phyloP scores from a whole-genome alignment of 108 stramenopile species.

The Nitzschia sp. region DNA sequence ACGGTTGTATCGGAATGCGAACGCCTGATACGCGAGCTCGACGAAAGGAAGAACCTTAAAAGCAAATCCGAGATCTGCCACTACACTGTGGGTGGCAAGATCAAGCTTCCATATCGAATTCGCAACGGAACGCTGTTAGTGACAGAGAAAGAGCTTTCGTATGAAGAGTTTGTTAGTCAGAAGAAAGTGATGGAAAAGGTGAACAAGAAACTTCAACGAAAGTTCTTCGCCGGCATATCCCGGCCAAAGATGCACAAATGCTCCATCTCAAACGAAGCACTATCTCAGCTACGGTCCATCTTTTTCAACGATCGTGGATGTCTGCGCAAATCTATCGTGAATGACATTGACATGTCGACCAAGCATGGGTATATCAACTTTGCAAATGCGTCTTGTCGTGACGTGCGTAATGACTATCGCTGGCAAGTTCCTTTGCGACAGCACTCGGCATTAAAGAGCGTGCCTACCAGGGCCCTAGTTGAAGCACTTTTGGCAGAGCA shows the following conservation, averaged over 20 bases:
- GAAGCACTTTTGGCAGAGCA: slow-evolving; percentile 15
- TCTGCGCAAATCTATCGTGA: slow-evolving; percentile 8
- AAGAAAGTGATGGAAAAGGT: slow-evolving; percentile 15
- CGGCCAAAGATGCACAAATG: slow-evolving; percentile 8
- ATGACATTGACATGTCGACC: slow-evolving; percentile 20
- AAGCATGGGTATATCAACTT: slow-evolving; percentile 37
- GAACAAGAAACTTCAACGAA: slow-evolving; percentile 20
- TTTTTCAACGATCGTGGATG: slow-evolving; percentile 35
- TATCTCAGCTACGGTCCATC: slow-evolving; percentile 17
- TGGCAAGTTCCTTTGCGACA: slow-evolving; percentile 36
- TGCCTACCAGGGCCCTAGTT: slow-evolving; percentile 12
- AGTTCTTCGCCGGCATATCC: slow-evolving; percentile 13
- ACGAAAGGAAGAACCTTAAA: not conserved
- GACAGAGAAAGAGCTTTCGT: slow-evolving; percentile 15
- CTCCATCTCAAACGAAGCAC: not conserved
- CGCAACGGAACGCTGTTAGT: slow-evolving; percentile 7
- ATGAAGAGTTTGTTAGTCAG: slow-evolving; percentile 17
- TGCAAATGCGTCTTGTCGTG: slow-evolving; percentile 7
- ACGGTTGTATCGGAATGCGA: not conserved
- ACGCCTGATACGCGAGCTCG: not conserved
- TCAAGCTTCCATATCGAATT: not conserved
- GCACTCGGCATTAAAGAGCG: not conserved
- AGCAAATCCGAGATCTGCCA: not conserved
- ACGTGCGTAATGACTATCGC: slow-evolving; percentile 17
- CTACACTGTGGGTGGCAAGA: slow-evolving; percentile 1